phyloP scores from a whole-genome alignment of 441 rosid species.

The Croton laevigatus region DNA sequence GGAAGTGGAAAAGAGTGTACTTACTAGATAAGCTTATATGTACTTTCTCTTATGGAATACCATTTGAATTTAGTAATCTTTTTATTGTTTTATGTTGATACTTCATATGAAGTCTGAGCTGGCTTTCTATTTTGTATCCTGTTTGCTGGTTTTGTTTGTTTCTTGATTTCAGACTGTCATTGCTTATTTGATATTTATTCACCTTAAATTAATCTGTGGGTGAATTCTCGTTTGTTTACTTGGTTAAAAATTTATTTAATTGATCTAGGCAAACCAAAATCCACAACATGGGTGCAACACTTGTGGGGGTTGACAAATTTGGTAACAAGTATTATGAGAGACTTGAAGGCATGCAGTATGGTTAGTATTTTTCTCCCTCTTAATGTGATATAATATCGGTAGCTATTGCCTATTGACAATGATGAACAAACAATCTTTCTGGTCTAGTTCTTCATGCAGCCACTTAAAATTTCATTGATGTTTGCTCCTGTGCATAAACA shows the following conservation, averaged over 20 bases:
- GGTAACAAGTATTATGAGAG: conserved; percentile 94
- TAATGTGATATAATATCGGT: neutral
- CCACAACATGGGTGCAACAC: conserved; percentile 83
- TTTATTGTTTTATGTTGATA: neutral
- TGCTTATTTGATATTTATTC: neutral
- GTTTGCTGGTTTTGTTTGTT: conserved; percentile 5
- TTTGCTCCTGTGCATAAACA: neutral
- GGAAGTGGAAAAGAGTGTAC: neutral
- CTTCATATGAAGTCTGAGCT: neutral
- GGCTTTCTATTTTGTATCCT: neutral
- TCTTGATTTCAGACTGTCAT: neutral
- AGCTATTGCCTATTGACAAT: neutral
- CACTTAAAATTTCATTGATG: neutral
- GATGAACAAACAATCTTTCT: neutral
- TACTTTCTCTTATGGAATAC: neutral
- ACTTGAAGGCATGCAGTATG: conserved; percentile 61
- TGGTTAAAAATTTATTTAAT: conserved; percentile 16
- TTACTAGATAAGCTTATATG: neutral
- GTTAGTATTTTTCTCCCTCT: conserved; percentile 37
- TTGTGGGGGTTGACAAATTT: conserved; percentile 83
- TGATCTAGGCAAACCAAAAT: conserved; percentile 84
- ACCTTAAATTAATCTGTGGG: conserved; percentile 6
- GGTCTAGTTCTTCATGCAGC: neutral
- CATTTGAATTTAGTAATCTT: neutral
- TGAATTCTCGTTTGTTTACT: neutral